A percentile compares a stretch with the other conserved stretches of the same genome.
Evolutionary conservation across 2,329 filamentous ascomycete species (phyloP).

Genomic region (Sarocladium kiliense): DNA sequence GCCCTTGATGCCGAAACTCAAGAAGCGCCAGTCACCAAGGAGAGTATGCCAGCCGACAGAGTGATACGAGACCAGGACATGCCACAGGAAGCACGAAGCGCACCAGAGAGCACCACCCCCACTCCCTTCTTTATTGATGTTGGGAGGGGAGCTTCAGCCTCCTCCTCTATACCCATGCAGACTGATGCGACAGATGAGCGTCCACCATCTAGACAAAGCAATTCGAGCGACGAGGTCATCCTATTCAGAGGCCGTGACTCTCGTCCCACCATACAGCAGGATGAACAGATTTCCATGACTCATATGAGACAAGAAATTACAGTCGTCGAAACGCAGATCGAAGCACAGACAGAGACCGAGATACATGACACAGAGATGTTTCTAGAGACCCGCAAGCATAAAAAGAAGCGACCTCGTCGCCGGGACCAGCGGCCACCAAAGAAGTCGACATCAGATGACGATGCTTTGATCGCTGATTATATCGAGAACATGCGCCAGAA

Average conservation of each 20-base stretch:
- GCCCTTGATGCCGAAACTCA: too few species aligned
- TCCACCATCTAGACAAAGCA: slow-evolving; percentile 14
- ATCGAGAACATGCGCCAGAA: slow-evolving; percentile 59
- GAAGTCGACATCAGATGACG: slow-evolving; percentile 34
- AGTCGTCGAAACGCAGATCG: slow-evolving; percentile 21
- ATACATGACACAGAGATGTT: background rate
- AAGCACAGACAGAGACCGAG: slow-evolving; percentile 14
- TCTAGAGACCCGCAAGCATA: slow-evolving; percentile 1
- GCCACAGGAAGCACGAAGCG: background rate
- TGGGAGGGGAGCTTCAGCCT: slow-evolving; percentile 13
- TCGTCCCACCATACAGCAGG: slow-evolving; percentile 10
- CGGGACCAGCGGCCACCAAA: slow-evolving; percentile 15
- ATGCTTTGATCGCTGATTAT: slow-evolving; percentile 62
- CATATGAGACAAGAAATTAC: slow-evolving; percentile 28
- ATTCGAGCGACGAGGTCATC: slow-evolving; percentile 66
- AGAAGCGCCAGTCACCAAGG: too few species aligned
- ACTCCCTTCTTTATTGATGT: slow-evolving; percentile 39
- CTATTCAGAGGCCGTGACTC: slow-evolving; percentile 55
- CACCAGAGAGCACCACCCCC: background rate
- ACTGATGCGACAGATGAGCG: background rate
- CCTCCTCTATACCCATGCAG: background rate
- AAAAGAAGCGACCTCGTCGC: slow-evolving; percentile 15
- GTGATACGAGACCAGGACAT: background rate
- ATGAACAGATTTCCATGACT: slow-evolving; percentile 16
- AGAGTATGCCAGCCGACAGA: background rate